Evolutionary conservation across 257 asterid species (phyloP).

Genomic region (Petrea volubilis): DNA sequence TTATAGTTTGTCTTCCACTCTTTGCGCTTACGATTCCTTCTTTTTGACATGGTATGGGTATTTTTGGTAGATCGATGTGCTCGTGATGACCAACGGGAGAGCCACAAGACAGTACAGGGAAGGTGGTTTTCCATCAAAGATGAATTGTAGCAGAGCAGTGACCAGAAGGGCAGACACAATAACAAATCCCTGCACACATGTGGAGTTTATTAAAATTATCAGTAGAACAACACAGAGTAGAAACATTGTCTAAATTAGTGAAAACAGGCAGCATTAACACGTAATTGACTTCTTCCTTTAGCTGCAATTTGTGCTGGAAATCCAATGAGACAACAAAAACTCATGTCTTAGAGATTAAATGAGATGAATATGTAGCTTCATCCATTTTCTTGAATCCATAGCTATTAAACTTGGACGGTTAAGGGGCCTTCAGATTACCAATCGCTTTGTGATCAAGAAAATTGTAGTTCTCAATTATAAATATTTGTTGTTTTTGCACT

Average conservation of each 20-base stretch:
- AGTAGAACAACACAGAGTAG: not conserved
- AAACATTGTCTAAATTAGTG: not conserved
- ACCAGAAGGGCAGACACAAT: slow-evolving; percentile 93
- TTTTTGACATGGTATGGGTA: slow-evolving; percentile 72
- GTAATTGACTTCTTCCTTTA: not conserved
- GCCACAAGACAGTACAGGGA: slow-evolving; percentile 80
- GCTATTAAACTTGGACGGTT: not conserved
- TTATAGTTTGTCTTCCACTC: not conserved
- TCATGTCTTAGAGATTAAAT: not conserved
- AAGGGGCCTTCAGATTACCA: slow-evolving; percentile 1
- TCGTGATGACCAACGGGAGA: slow-evolving; percentile 78
- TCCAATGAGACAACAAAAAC: not conserved
- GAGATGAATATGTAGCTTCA: not conserved
- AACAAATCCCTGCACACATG: slow-evolving; percentile 76
- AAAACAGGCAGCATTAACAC: not conserved
- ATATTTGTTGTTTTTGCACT: not conserved
- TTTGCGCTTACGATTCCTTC: slow-evolving; percentile 51
- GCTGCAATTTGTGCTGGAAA: not conserved
- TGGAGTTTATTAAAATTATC: slow-evolving; percentile 1
- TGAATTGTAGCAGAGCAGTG: slow-evolving; percentile 81
- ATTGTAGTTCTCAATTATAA: not conserved
- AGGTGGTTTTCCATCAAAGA: slow-evolving; percentile 88
- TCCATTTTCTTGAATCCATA: not conserved
- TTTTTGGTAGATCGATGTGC: slow-evolving; percentile 83
- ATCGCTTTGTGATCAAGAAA: not conserved